These are phyloP conservation scores for Cardamine chenopodiifolia DNA, from an alignment of 345 rosid species.

Conservation along the genomic window DNA sequence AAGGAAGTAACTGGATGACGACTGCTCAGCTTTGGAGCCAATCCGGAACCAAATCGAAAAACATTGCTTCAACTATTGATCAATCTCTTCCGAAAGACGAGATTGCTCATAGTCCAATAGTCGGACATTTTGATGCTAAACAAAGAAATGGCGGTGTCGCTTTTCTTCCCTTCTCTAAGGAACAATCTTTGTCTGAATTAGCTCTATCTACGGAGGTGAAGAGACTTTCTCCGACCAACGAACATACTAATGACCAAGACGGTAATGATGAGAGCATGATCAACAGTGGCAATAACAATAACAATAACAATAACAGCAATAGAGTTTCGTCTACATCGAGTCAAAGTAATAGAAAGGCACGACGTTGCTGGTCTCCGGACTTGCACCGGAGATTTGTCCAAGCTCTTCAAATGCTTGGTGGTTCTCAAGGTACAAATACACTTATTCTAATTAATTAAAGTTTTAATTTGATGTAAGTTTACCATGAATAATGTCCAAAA, in stretches of 20 bases:
- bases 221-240: slow-evolving; percentile 45
- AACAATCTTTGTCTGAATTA: slow-evolving; percentile 66
- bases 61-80: slow-evolving; percentile 24
- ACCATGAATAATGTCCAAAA: neutral
- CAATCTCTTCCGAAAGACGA: slow-evolving; percentile 39
- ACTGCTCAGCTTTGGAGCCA: slow-evolving; percentile 97
- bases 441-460: neutral
- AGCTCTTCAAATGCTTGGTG: slow-evolving; percentile 99
- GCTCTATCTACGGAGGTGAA: slow-evolving; percentile 74
- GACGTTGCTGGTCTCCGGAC: slow-evolving; percentile 99
- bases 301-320: slow-evolving; percentile 23
- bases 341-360: slow-evolving; percentile 84
- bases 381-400: slow-evolving; percentile 92
- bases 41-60: slow-evolving; percentile 42
- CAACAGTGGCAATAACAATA: slow-evolving; percentile 22
- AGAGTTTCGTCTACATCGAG: slow-evolving; percentile 33
- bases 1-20: slow-evolving; percentile 82
- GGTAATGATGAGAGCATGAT: slow-evolving; percentile 36
- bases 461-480: slow-evolving; percentile 4
- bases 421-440: slow-evolving; percentile 88
- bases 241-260: slow-evolving; percentile 31
- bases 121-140: slow-evolving; percentile 56
- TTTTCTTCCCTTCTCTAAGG: slow-evolving; percentile 90
- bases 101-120: slow-evolving; percentile 54
- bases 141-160: slow-evolving; percentile 87